Evolutionary conservation across 2,329 filamentous ascomycete species (phyloP).

Genomic region (Claviceps pusilla): DNA sequence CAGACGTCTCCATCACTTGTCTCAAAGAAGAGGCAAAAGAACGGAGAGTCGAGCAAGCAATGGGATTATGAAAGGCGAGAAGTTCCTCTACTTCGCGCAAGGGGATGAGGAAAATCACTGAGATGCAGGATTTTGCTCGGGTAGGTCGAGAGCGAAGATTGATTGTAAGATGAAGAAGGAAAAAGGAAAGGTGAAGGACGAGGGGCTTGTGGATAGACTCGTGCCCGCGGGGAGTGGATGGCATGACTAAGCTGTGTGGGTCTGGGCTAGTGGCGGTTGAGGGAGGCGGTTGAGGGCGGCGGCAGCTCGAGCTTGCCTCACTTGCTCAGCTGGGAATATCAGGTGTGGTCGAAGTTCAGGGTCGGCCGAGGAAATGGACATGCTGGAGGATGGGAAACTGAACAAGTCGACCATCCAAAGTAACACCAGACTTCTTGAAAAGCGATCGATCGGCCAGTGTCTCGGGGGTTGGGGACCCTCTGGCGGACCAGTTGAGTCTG

Average conservation of each 20-base stretch:
- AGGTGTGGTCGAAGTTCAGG: no score
- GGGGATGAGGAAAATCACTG: constrained; percentile 28
- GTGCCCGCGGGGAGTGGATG: background rate
- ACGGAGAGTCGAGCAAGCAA: constrained; percentile 24
- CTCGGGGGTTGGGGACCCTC: no score
- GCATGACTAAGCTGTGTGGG: background rate
- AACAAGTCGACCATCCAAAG: no score
- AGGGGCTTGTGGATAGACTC: background rate
- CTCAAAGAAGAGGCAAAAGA: constrained; percentile 9
- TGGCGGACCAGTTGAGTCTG: no score
- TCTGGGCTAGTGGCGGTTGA: background rate
- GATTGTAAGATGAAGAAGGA: constrained; percentile 34
- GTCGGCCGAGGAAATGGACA: no score
- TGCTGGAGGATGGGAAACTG: no score
- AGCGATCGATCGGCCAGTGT: no score
- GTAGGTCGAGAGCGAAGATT: constrained; percentile 22
- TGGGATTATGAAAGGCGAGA: constrained; percentile 46
- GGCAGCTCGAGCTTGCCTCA: no score
- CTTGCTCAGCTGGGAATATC: no score
- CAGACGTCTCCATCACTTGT: background rate
- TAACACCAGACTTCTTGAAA: no score
- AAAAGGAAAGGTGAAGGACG: constrained; percentile 10
- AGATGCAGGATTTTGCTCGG: constrained; percentile 16
- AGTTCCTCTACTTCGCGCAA: constrained; percentile 37
- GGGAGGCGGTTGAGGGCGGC: no score